Evolutionary conservation across 176 grass and related monocot genomes (phyloP).

Genomic region (Eragrostis curvula): DNA sequence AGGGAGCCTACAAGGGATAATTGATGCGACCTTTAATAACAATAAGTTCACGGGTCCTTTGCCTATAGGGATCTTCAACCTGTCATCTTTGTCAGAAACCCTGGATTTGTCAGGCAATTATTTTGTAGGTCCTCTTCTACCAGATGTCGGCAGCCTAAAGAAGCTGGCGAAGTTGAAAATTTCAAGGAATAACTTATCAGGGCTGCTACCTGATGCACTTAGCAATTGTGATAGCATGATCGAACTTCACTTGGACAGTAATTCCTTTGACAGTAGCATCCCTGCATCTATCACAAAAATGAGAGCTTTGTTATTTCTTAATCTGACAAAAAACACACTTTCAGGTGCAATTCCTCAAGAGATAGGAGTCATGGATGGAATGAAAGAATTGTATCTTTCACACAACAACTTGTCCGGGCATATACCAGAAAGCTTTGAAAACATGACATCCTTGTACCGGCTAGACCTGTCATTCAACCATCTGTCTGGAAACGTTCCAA

Average conservation of each 20-base stretch:
- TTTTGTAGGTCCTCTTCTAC: constrained; percentile 39
- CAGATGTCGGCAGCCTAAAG: constrained; percentile 17
- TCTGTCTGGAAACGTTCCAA: constrained; percentile 48
- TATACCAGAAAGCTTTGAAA: constrained; percentile 34
- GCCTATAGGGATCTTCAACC: constrained; percentile 2
- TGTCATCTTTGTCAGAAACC: not conserved
- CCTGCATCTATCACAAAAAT: constrained; percentile 48
- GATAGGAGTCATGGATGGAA: constrained; percentile 40
- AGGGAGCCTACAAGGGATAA: not conserved
- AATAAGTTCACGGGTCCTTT: constrained; percentile 30
- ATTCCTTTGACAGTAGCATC: constrained; percentile 43
- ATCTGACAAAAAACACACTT: constrained; percentile 42
- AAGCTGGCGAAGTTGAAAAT: constrained; percentile 43
- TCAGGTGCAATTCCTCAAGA: constrained; percentile 56
- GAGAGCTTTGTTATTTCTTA: constrained; percentile 39
- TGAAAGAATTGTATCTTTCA: constrained; percentile 53
- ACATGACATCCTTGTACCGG: constrained; percentile 16
- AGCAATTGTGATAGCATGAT: constrained; percentile 44
- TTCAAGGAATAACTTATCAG: constrained; percentile 34
- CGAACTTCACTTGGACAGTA: constrained; percentile 39
- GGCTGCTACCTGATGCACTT: constrained; percentile 36
- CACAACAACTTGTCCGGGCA: constrained; percentile 51
- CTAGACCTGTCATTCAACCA: constrained; percentile 62
- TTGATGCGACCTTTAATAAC: not conserved
- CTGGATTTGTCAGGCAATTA: constrained; percentile 36